Evolutionary conservation across 2,329 filamentous ascomycete species (phyloP), one percentile per base, ranked within the genome.

Genomic region (Cryphonectria japonica): DNA sequence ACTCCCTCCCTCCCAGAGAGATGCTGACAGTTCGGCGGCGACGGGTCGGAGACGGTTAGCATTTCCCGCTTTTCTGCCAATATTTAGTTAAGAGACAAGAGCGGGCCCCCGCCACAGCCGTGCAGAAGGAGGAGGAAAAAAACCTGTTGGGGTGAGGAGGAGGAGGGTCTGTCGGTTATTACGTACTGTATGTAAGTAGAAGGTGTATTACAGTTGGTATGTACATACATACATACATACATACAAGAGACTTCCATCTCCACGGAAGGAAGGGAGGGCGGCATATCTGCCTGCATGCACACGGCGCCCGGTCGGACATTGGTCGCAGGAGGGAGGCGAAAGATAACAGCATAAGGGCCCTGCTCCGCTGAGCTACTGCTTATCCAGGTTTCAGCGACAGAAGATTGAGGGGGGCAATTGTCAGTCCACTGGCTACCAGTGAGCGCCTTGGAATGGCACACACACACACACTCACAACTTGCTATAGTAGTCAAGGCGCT

Each of bases 311-410:
- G 46, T 50, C 46, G 39, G 34, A 46, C 32, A 37, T 22, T 22
- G 61, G n/a, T 2, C 46, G 22, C 46, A 50, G 46, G 34, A 57
- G 46, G 66, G 37, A 52, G 65, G 65, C 63, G 29, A 34, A 63
- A 72, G 70, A 72, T 70, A 72, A 70, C 64, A 64, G 64, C 67
- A 67, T 8, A 46, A 34, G 34, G n/a, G 43, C 41, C 41, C 41
- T 46, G 41, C 41, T 13, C 29, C 29, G 34, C 37, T 26, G 66
- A 39, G 26, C 32, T 54, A 8, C 46, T 50, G 32, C 70, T 63
- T 66, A 37, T 71, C 63, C 57, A 29, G 26, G 26, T 60, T 46
- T 63, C 64, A 67, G 16, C 13, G 26, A 34, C 37, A 26, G 29
- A 54, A 32, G 19, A 46, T 50, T 34, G 34, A 1, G 1, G 34